A percentile compares a stretch with the other conserved stretches of the same genome.
Evolutionary conservation across 139 green algal genomes (phyloP).

Genomic region (Chlamydomonas asymmetrica): DNA sequence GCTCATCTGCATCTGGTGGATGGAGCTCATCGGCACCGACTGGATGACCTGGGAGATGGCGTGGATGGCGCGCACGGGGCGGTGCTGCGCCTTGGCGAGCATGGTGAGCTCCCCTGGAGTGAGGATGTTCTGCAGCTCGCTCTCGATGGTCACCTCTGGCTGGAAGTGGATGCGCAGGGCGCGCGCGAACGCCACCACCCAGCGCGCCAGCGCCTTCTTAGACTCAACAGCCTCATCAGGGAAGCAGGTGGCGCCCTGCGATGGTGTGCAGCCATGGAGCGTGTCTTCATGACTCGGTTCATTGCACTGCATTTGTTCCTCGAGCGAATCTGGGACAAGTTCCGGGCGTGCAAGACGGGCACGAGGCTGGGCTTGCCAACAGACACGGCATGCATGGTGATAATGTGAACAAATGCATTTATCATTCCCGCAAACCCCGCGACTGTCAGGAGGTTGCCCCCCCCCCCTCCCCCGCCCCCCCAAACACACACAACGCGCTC

Average conservation of each 20-base stretch:
- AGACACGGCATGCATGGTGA: too few species aligned
- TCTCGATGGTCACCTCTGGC: slow-evolving; percentile 34
- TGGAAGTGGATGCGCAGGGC: slow-evolving; percentile 46
- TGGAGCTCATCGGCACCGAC: slow-evolving; percentile 27
- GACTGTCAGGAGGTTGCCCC: too few species aligned
- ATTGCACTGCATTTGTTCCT: too few species aligned
- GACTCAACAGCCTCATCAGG: slow-evolving; percentile 38
- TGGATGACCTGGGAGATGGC: slow-evolving; percentile 46
- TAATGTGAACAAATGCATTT: too few species aligned
- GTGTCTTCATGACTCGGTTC: too few species aligned
- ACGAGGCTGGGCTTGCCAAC: too few species aligned
- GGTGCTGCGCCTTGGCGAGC: slow-evolving; percentile 29
- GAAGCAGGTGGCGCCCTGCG: slow-evolving; percentile 43
- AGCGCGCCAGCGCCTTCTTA: slow-evolving; percentile 40
- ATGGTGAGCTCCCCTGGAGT: slow-evolving; percentile 34
- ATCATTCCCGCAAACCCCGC: too few species aligned
- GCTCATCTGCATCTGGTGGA: slow-evolving; percentile 47
- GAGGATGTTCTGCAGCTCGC: slow-evolving; percentile 34
- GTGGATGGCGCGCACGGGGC: slow-evolving; percentile 37
- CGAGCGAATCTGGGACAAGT: too few species aligned
- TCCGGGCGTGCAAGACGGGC: too few species aligned
- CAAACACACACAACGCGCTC: too few species aligned
- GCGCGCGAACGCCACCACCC: slow-evolving; percentile 42
- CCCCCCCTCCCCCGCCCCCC: slow-evolving; percentile 23
- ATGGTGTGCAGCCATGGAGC: too few species aligned